Evolutionary conservation across 345 rosid genomes (phyloP).

Genomic region (Arabis hirsuta): DNA sequence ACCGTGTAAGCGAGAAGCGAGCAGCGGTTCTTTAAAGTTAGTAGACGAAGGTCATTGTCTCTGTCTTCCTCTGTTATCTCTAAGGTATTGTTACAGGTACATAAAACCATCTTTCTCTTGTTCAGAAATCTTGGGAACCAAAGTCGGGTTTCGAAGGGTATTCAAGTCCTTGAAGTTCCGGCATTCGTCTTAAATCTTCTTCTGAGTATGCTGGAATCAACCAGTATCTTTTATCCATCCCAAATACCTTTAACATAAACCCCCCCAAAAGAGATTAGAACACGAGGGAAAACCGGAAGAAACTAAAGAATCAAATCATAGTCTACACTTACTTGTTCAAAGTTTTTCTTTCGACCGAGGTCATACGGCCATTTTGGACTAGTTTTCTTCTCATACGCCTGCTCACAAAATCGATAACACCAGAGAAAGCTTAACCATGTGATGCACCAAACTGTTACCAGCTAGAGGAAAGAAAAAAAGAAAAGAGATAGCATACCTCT

Average conservation of each 20-base stretch:
- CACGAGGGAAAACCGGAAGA: neutral
- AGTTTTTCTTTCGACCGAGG: constrained; percentile 83
- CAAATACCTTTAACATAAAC: constrained; percentile 67
- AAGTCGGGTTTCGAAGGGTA: constrained; percentile 86
- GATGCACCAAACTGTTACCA: constrained; percentile 17
- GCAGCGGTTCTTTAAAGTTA: constrained; percentile 15
- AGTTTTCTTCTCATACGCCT: constrained; percentile 98
- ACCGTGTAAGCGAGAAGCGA: neutral
- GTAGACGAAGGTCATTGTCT: constrained; percentile 3
- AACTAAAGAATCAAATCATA: neutral
- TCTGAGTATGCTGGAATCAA: constrained; percentile 83
- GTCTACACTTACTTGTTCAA: constrained; percentile 72
- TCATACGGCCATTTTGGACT: constrained; percentile 93
- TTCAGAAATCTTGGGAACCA: constrained; percentile 68
- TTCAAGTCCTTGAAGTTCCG: constrained; percentile 89
- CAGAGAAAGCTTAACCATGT: constrained; percentile 5
- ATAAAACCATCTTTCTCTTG: constrained; percentile 9
- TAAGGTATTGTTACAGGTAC: constrained; percentile 43
- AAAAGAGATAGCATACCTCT: constrained; percentile 57
- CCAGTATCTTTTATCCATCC: constrained; percentile 81
- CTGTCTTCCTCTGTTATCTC: constrained; percentile 20
- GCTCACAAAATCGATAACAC: constrained; percentile 21
- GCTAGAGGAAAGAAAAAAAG: constrained; percentile 1
- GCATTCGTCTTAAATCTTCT: constrained; percentile 83
- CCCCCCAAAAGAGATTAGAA: neutral